Evolutionary conservation across 805 yeast species (phyloP).

Genomic region (Torulaspora indica): DNA sequence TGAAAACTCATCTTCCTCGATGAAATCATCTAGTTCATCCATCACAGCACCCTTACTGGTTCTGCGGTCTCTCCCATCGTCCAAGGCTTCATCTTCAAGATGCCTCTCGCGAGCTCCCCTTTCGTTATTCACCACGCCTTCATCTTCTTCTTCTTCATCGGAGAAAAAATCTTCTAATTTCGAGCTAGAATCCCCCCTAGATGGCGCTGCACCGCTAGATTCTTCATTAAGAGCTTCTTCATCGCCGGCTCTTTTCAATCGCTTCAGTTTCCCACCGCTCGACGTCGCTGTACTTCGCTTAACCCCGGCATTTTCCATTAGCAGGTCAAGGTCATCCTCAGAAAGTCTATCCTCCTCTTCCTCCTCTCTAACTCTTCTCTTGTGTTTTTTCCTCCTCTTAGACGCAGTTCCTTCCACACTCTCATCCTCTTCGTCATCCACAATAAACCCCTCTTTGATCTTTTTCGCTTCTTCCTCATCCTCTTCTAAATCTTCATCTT

Average conservation of each 20-base stretch:
- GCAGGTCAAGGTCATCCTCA: constrained; percentile 89
- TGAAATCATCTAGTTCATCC: constrained; percentile 94
- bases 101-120: constrained; percentile 23
- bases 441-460: constrained; percentile 89
- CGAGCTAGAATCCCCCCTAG: constrained; percentile 20
- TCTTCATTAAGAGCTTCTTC: constrained; percentile 27
- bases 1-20: constrained; percentile 93
- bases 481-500: constrained; percentile 80
- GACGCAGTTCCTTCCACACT: constrained; percentile 33
- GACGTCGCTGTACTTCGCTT: constrained; percentile 39
- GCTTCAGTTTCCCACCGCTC: constrained; percentile 53
- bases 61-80: constrained; percentile 20
- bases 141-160: constrained; percentile 39
- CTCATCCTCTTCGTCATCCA: constrained; percentile 73
- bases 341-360: constrained; percentile 67
- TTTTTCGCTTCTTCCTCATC: constrained; percentile 84
- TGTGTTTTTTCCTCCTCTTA: constrained; percentile 36
- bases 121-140: constrained; percentile 14
- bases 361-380: constrained; percentile 43
- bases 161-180: constrained; percentile 41
- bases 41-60: constrained; percentile 40
- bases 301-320: constrained; percentile 88
- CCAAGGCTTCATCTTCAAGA: constrained; percentile 21
- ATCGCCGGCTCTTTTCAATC: constrained; percentile 71
- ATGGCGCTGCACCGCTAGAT: constrained; percentile 15